Evolutionary conservation across 352 stramenopile genomes (phyloP).

Genomic region (Thraustotheca clavata): DNA sequence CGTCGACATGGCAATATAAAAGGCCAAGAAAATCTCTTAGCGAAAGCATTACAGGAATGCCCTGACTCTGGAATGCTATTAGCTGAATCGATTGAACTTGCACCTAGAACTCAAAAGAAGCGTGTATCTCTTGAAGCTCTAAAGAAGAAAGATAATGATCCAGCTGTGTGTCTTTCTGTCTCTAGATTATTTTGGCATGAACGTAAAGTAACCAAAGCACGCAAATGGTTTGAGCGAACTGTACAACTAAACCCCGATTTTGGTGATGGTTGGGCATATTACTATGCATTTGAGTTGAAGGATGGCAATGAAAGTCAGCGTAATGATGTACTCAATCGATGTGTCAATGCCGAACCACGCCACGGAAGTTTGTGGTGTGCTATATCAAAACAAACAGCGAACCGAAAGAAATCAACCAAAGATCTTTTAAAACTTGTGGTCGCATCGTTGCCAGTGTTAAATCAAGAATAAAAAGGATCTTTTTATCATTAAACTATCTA

Average conservation of each 20-base stretch:
- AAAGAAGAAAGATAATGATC: slow-evolving; percentile 97
- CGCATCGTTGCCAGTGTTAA: slow-evolving; percentile 38
- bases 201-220: slow-evolving; percentile 91
- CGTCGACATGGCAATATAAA: slow-evolving; percentile 88
- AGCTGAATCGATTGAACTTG: slow-evolving; percentile 93
- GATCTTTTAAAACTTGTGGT: slow-evolving; percentile 77
- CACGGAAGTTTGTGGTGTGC: slow-evolving; percentile 93
- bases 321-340: slow-evolving; percentile 80
- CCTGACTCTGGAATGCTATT: slow-evolving; percentile 92
- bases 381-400: slow-evolving; percentile 89
- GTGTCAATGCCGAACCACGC: slow-evolving; percentile 87
- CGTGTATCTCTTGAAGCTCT: slow-evolving; percentile 92
- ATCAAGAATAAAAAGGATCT: not conserved
- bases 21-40: slow-evolving; percentile 93
- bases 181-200: slow-evolving; percentile 95
- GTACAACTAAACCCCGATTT: slow-evolving; percentile 93
- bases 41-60: slow-evolving; percentile 96
- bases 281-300: slow-evolving; percentile 96
- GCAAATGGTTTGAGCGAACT: slow-evolving; percentile 97
- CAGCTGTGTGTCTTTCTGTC: slow-evolving; percentile 93
- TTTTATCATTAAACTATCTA: not conserved
- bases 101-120: slow-evolving; percentile 93
- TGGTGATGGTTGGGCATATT: slow-evolving; percentile 96
- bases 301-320: slow-evolving; percentile 77
- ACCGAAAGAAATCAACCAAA: slow-evolving; percentile 70